phyloP scores from a whole-genome alignment of 177 flowering plant genomes.

The Vitis hybrid region DNA sequence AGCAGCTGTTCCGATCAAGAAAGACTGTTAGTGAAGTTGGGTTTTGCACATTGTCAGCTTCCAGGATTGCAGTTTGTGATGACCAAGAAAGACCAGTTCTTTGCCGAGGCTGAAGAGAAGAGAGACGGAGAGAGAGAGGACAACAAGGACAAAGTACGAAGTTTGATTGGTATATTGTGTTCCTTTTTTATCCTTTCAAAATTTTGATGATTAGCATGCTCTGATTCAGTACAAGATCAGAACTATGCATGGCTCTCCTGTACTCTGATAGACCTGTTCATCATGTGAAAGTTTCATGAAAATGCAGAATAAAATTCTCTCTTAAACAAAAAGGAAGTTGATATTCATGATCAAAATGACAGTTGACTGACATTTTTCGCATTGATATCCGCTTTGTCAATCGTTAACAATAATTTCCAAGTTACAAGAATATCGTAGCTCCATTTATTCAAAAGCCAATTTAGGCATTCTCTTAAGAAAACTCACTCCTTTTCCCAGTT shows the following conservation, averaged over 20 bases:
- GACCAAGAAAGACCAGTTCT: conserved; percentile 45
- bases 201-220: conserved; percentile 5
- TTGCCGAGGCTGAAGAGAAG: conserved; percentile 40
- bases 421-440: background rate
- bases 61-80: conserved; percentile 37
- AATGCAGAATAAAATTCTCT: background rate
- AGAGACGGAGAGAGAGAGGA: conserved; percentile 1
- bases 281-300: conserved; percentile 4
- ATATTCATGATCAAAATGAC: background rate
- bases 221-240: conserved; percentile 14
- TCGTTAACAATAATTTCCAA: background rate
- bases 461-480: background rate
- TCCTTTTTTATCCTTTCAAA: conserved; percentile 13
- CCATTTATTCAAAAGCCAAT: background rate
- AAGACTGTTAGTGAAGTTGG: conserved; percentile 50
- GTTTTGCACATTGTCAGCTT: conserved; percentile 41
- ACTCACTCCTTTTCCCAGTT: background rate
- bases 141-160: background rate
- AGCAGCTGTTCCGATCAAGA: conserved; percentile 38
- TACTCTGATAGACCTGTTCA: background rate
- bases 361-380: background rate
- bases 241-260: background rate
- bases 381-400: background rate
- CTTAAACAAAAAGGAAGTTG: background rate
- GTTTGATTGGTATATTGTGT: conserved; percentile 1